Base-by-base conservation (phyloP, 495 filamentous ascomycete genomes). In the Penicillium maclennaniae region DNA sequence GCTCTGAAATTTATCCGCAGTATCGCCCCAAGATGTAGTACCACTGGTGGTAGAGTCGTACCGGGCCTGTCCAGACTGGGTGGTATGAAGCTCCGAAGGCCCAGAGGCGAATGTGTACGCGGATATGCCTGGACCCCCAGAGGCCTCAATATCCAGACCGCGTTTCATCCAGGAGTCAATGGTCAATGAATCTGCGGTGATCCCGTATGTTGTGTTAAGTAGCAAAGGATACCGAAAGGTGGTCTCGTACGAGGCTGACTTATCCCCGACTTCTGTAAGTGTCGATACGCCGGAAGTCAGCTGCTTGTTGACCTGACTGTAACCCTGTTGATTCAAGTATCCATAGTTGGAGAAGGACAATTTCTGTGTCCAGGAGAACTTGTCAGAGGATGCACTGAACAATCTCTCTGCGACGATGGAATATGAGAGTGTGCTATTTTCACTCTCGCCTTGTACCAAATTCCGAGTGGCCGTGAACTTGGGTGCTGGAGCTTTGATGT, bases 211-310 rank as follows among this genome's bases (percentile, higher is more conserved):
- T 6, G 77, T 77, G 48, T 84, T 83, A 16, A 83, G 80, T 45
- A 69, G 74, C 0, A 92, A 56, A 3, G 87, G 88, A 58, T 89
- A 91, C 8, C 59, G 60, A 69, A 87, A 91, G 5, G 60, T 69
- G 9, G 76, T 66, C 6, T 60, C 56, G 46, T 78, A 58, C 12
- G 59, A 39, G 43, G 14, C 43, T 21, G 50, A 12, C 2, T 38
- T 50, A 10, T 54, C 41, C 17, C 51, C 65, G 42, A 62, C 71
- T 6, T 69, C 64, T 1, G 65, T 70, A 3, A 76, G 75, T n/a
- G 76, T 77, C 14, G 60, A 53, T 51, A 85, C 65, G n/a, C 88
- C 89, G 1, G 66, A 68, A 1, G 86, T 88, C 49, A 63, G 63
- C 60, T 91, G 83, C 27, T 72, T 71, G 50, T 83, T 90, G 44